Evolutionary conservation across 2,329 filamentous ascomycete species (phyloP).

Genomic region (Fusarium sp.): DNA sequence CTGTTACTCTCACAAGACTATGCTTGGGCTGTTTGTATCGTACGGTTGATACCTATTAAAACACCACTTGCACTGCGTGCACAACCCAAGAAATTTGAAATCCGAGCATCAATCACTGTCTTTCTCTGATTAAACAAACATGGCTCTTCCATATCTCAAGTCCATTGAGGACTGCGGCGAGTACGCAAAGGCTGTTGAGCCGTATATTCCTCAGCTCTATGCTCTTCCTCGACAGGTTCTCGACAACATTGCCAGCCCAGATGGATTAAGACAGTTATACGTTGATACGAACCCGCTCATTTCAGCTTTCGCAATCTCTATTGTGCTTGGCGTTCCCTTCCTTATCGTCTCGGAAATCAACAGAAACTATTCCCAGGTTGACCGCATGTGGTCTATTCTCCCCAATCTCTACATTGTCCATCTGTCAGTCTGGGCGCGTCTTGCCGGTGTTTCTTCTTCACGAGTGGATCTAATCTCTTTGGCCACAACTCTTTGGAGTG

Average conservation of each 20-base stretch:
- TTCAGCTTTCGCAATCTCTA: slow-evolving; percentile 76
- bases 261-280: slow-evolving; percentile 78
- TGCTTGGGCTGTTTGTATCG: background rate
- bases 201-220: slow-evolving; percentile 77
- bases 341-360: slow-evolving; percentile 85
- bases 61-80: slow-evolving; percentile 8
- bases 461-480: slow-evolving; percentile 79
- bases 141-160: slow-evolving; percentile 80
- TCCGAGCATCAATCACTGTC: background rate
- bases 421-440: slow-evolving; percentile 83
- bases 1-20: background rate
- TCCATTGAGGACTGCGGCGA: slow-evolving; percentile 80
- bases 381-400: slow-evolving; percentile 90
- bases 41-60: slow-evolving; percentile 24
- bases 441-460: slow-evolving; percentile 76
- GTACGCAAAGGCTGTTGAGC: slow-evolving; percentile 78
- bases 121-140: slow-evolving; percentile 50
- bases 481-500: slow-evolving; percentile 83
- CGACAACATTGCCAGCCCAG: slow-evolving; percentile 69
- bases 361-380: slow-evolving; percentile 96
- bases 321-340: slow-evolving; percentile 78
- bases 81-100: background rate
- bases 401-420: slow-evolving; percentile 89
- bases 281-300: slow-evolving; percentile 87
- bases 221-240: slow-evolving; percentile 75